phyloP scores from a whole-genome alignment of 352 stramenopile species.

The Globisporangium viniferum region DNA sequence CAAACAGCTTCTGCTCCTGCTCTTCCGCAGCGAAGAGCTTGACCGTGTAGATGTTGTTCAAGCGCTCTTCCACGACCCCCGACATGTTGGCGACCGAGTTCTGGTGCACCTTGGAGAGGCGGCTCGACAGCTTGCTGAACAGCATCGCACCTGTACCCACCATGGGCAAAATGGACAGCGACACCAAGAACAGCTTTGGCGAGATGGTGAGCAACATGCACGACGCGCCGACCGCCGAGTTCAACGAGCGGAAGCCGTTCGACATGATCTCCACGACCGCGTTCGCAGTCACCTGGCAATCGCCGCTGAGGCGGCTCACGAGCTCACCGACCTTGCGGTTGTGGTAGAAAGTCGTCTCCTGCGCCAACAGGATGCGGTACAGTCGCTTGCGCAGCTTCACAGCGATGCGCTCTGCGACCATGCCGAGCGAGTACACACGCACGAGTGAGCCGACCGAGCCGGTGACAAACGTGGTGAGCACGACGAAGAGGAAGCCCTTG shows the following conservation, averaged over 20 bases:
- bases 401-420: conserved; percentile 84
- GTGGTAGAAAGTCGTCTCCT: conserved; percentile 86
- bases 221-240: conserved; percentile 86
- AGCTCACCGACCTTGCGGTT: conserved; percentile 83
- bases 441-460: conserved; percentile 86
- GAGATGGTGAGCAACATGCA: conserved; percentile 89
- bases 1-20: conserved; percentile 61
- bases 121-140: conserved; percentile 82
- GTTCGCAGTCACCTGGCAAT: conserved; percentile 89
- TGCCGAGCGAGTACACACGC: conserved; percentile 85
- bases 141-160: conserved; percentile 77
- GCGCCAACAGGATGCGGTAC: conserved; percentile 71
- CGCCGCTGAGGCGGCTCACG: conserved; percentile 78
- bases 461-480: conserved; percentile 81
- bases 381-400: conserved; percentile 72
- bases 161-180: conserved; percentile 76
- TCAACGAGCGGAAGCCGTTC: conserved; percentile 85
- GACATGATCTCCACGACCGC: conserved; percentile 84
- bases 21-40: conserved; percentile 86
- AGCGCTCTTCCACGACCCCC: conserved; percentile 78
- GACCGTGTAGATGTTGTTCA: conserved; percentile 90
- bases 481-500: conserved; percentile 85
- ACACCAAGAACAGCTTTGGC: conserved; percentile 87
- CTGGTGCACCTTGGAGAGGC: conserved; percentile 72
- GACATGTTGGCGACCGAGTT: conserved; percentile 75